A percentile compares a stretch with the other conserved stretches of the same genome.
These are phyloP conservation scores for Salix brachista DNA, from an alignment of 345 rosid genomes.

Conservation along the genomic window DNA sequence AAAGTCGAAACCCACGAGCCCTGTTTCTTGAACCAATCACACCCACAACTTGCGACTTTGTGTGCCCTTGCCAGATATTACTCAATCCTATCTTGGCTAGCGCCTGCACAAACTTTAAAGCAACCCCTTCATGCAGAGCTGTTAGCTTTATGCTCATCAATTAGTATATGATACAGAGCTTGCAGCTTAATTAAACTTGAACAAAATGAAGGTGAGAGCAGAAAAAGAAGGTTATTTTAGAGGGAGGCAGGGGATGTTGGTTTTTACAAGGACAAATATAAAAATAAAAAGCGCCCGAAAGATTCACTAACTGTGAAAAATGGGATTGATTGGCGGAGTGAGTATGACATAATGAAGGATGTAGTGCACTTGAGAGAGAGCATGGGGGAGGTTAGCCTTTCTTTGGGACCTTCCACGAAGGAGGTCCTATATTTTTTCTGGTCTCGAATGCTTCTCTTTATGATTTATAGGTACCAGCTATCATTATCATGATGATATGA, in stretches of 20 bases:
- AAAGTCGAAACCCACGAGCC: conserved; percentile 45
- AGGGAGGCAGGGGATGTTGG: background rate
- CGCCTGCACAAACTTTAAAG: background rate
- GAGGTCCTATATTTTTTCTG: background rate
- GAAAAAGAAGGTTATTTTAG: background rate
- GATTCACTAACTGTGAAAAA: conserved; percentile 1
- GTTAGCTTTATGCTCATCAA: background rate
- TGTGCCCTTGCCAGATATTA: conserved; percentile 19
- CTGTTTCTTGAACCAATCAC: conserved; percentile 47
- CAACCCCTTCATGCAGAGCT: background rate
- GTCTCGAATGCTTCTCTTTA: background rate
- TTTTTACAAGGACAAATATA: background rate
- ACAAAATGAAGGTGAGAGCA: background rate
- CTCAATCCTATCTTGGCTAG: background rate
- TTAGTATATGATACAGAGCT: background rate
- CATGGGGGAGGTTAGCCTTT: conserved; percentile 20
- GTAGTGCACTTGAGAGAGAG: conserved; percentile 43
- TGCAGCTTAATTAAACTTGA: background rate
- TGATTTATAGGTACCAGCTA: conserved; percentile 3
- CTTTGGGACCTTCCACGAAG: conserved; percentile 25
- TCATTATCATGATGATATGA: conserved; percentile 17
- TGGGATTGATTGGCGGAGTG: conserved; percentile 5
- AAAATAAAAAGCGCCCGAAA: conserved; percentile 10
- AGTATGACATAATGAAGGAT: conserved; percentile 25
- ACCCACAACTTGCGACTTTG: conserved; percentile 21